Evolutionary conservation across 352 stramenopile species (phyloP).

Genomic region (Globisporangium nagaii): DNA sequence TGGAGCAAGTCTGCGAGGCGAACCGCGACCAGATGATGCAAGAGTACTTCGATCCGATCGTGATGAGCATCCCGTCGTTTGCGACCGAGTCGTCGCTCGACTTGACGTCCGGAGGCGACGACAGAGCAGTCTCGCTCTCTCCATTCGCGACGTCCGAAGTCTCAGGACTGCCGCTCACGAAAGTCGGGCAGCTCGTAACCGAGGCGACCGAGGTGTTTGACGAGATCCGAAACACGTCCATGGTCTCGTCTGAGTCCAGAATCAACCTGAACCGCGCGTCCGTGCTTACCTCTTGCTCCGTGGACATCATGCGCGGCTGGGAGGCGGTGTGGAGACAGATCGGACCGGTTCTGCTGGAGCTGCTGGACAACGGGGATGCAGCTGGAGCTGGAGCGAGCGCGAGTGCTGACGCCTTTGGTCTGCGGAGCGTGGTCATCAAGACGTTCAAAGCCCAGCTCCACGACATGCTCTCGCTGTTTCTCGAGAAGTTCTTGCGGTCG

Average conservation of each 20-base stretch:
- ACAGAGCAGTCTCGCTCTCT: background rate
- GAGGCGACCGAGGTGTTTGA: conserved; percentile 51
- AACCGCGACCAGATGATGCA: conserved; percentile 35
- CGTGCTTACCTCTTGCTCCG: conserved; percentile 40
- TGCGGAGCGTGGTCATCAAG: conserved; percentile 22
- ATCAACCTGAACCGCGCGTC: conserved; percentile 42
- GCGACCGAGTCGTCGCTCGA: conserved; percentile 15
- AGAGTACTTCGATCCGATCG: conserved; percentile 59
- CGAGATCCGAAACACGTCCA: conserved; percentile 55
- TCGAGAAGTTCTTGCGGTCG: conserved; percentile 36
- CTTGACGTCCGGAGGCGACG: conserved; percentile 4
- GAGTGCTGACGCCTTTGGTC: background rate
- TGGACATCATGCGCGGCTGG: conserved; percentile 44
- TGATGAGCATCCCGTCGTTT: conserved; percentile 32
- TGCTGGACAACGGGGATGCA: conserved; percentile 23
- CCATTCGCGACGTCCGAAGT: conserved; percentile 1
- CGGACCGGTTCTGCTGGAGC: conserved; percentile 37
- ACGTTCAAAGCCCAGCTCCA: conserved; percentile 39
- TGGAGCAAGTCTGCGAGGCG: conserved; percentile 32
- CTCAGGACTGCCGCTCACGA: conserved; percentile 16
- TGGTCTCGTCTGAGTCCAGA: conserved; percentile 67
- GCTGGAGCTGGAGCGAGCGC: background rate
- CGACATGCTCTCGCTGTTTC: conserved; percentile 42
- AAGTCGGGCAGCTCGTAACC: conserved; percentile 35
- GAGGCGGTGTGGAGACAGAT: conserved; percentile 49